These are phyloP conservation scores for Candolleomyces efflorescens DNA, from an alignment of 768 basidiomycete species.

Conservation along the genomic window DNA sequence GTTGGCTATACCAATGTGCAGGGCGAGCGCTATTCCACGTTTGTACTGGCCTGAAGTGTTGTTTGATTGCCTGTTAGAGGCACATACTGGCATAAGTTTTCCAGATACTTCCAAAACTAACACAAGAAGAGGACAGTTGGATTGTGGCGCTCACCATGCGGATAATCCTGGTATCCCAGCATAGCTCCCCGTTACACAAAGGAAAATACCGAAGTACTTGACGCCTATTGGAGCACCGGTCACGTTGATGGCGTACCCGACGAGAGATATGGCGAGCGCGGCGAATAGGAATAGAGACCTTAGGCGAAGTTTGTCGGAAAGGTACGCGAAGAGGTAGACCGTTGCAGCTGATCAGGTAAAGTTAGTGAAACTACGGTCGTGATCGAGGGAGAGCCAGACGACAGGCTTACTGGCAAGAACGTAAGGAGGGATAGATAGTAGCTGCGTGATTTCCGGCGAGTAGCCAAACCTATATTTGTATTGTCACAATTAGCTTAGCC, in stretches of 20 bases:
- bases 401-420: constrained; percentile 50
- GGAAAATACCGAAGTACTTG: constrained; percentile 74
- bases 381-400: neutral
- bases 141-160: constrained; percentile 44
- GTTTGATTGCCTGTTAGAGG: constrained; percentile 52
- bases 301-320: constrained; percentile 51
- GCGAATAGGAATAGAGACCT: constrained; percentile 58
- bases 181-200: constrained; percentile 62
- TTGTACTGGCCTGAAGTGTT: constrained; percentile 69
- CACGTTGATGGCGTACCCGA: constrained; percentile 65
- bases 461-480: constrained; percentile 49
- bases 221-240: constrained; percentile 44
- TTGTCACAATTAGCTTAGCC: neutral
- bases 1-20: constrained; percentile 68
- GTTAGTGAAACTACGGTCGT: neutral
- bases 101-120: neutral
- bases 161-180: constrained; percentile 55
- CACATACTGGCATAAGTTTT: neutral
- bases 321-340: constrained; percentile 48
- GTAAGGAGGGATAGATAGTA: constrained; percentile 69
- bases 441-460: constrained; percentile 49
- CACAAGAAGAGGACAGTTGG: neutral
- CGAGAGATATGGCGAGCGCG: constrained; percentile 43
- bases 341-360: constrained; percentile 42
- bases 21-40: constrained; percentile 61